Evolutionary conservation across 768 basidiomycete genomes (phyloP).

Genomic region (Suillus discolor): DNA sequence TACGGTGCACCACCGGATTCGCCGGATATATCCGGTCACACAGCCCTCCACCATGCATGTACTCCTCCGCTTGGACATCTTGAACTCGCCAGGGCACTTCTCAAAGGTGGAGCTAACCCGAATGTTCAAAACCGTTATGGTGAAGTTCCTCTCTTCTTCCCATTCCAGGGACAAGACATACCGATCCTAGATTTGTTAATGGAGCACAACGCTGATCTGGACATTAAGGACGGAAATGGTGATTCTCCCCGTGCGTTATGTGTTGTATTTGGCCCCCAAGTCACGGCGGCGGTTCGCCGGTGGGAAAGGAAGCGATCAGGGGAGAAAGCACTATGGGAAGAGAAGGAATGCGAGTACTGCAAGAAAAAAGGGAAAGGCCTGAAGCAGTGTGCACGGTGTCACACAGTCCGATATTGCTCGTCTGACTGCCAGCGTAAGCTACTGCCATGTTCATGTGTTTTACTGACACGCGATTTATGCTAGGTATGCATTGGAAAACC

Average conservation of each 20-base stretch:
- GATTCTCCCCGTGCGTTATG: slow-evolving; percentile 33
- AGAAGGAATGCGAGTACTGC: slow-evolving; percentile 46
- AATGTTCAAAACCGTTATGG: slow-evolving; percentile 54
- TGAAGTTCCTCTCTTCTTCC: slow-evolving; percentile 40
- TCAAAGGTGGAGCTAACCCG: slow-evolving; percentile 50
- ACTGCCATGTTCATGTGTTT: background rate
- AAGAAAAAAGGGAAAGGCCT: slow-evolving; percentile 32
- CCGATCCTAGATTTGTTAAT: slow-evolving; percentile 46
- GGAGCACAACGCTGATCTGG: slow-evolving; percentile 50
- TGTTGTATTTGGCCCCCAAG: slow-evolving; percentile 41
- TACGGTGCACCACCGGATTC: slow-evolving; percentile 42
- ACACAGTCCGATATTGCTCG: slow-evolving; percentile 53
- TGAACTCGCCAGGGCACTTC: slow-evolving; percentile 39
- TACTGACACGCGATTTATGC: background rate
- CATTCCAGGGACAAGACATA: slow-evolving; percentile 37
- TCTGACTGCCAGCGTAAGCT: slow-evolving; percentile 53
- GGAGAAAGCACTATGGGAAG: slow-evolving; percentile 42
- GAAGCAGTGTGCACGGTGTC: slow-evolving; percentile 48
- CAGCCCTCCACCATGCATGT: slow-evolving; percentile 51
- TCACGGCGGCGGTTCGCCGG: slow-evolving; percentile 45
- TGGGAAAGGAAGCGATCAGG: slow-evolving; percentile 52
- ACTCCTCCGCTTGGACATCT: slow-evolving; percentile 27
- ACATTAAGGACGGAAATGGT: slow-evolving; percentile 42
- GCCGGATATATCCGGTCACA: slow-evolving; percentile 49
- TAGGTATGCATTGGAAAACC: slow-evolving; percentile 48